Evolutionary conservation across 169 alveolate species (phyloP).

Genomic region (Blepharisma undulans): DNA sequence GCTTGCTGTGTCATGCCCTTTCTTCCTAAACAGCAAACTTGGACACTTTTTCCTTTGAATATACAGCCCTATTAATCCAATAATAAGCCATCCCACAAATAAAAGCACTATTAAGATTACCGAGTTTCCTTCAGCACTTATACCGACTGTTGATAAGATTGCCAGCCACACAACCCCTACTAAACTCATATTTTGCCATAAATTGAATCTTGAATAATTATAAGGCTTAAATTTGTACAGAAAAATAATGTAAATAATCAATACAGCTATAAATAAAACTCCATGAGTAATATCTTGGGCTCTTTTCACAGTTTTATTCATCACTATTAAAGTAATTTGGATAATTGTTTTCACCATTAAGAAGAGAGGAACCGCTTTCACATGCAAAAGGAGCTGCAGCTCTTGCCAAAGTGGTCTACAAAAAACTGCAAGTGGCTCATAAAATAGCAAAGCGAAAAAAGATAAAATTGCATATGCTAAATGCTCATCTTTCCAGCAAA

Average conservation of each 20-base stretch:
- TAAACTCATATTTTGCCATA: background rate
- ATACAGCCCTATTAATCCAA: background rate
- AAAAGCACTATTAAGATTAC: background rate
- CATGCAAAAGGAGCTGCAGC: background rate
- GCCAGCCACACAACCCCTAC: background rate
- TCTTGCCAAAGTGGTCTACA: conserved; percentile 17
- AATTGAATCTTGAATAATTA: background rate
- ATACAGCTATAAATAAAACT: background rate
- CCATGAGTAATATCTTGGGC: background rate
- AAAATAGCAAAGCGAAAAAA: background rate
- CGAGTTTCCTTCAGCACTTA: background rate
- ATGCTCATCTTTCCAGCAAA: conserved; percentile 28
- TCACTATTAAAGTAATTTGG: background rate
- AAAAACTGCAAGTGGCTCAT: background rate
- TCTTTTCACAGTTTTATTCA: conserved; percentile 3
- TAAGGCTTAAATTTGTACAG: background rate
- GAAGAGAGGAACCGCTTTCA: background rate
- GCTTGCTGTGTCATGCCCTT: background rate
- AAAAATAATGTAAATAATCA: background rate
- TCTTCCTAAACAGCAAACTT: background rate
- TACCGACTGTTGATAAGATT: background rate
- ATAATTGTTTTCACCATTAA: background rate
- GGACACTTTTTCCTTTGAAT: conserved; percentile 1
- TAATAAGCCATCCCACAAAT: background rate
- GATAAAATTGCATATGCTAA: background rate